A percentile compares a stretch with the other conserved stretches of the same genome.
Conservation (phyloP, 2,329 filamentous ascomycete species). For the Colletotrichum lindemuthianum region DNA sequence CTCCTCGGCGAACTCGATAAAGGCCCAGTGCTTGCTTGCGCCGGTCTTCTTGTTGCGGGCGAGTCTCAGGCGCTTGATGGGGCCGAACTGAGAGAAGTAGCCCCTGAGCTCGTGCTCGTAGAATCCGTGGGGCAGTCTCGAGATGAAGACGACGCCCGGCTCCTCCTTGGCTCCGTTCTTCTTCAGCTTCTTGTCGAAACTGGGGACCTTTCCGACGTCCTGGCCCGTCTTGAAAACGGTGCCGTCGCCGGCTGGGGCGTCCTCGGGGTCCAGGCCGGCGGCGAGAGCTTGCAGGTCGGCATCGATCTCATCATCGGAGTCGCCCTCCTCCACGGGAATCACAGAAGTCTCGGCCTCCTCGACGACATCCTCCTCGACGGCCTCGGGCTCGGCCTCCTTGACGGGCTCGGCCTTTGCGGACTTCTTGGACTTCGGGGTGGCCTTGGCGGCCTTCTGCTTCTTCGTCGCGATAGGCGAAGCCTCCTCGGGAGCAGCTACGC, state of each 20-base stretch:
- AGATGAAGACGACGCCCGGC: conserved; percentile 88
- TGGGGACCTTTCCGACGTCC: conserved; percentile 62
- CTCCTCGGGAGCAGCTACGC: conserved; percentile 52
- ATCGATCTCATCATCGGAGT: conserved; percentile 53
- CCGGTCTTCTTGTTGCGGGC: conserved; percentile 94
- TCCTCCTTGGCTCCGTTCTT: conserved; percentile 55
- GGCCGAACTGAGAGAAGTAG: conserved; percentile 94
- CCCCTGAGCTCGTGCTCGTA: conserved; percentile 95
- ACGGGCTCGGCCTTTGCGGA: conserved; percentile 38
- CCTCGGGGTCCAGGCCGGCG: conserved; percentile 54
- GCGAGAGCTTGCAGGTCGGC: conserved; percentile 56
- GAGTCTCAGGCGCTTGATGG: conserved; percentile 74
- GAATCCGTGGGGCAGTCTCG: conserved; percentile 91
- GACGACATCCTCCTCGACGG: conserved; percentile 23
- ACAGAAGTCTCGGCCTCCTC: conserved; percentile 38
- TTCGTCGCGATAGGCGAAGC: conserved; percentile 55
- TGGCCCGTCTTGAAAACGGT: conserved; percentile 58
- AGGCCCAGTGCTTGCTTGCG: conserved; percentile 91
- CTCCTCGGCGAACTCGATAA: conserved; percentile 88
- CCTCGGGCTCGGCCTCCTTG: conserved; percentile 39
- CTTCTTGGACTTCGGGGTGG: conserved; percentile 31
- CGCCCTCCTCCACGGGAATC: conserved; percentile 44
- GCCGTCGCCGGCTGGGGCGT: conserved; percentile 44
- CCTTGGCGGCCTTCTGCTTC: conserved; percentile 57
- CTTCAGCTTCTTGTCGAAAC: conserved; percentile 57